Conservation (phyloP, 345 rosid species). For the Brassica napus region DNA sequence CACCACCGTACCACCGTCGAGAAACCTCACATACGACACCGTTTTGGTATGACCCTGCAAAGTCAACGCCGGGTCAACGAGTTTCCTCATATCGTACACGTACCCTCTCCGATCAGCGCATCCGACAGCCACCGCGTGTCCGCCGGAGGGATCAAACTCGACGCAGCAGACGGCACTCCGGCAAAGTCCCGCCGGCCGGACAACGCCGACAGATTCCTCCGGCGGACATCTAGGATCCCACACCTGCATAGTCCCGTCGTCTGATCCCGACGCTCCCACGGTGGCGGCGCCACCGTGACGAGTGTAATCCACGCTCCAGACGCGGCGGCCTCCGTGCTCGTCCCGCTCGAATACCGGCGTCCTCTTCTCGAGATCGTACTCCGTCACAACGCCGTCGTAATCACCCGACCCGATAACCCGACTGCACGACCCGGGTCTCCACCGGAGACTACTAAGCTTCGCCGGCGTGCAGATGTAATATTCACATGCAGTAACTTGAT, state of each 20-base stretch:
- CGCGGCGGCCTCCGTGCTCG: constrained; percentile 89
- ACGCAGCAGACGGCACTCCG: constrained; percentile 67
- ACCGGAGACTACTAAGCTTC: constrained; percentile 77
- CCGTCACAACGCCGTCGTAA: constrained; percentile 89
- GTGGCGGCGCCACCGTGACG: constrained; percentile 30
- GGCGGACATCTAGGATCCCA: constrained; percentile 75
- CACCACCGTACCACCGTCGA: constrained; percentile 47
- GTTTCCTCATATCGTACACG: constrained; percentile 64
- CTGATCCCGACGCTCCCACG: constrained; percentile 84
- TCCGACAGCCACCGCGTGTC: constrained; percentile 59
- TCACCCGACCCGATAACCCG: constrained; percentile 76
- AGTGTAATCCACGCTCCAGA: constrained; percentile 89
- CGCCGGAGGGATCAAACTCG: constrained; percentile 71
- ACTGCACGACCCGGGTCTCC: constrained; percentile 64
- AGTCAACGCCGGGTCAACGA: constrained; percentile 47
- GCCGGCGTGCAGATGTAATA: constrained; percentile 80
- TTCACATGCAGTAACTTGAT: constrained; percentile 58
- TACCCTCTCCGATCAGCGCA: constrained; percentile 77
- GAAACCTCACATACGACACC: constrained; percentile 67
- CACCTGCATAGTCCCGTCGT: constrained; percentile 84
- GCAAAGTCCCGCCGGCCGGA: constrained; percentile 46
- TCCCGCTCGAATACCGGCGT: constrained; percentile 77
- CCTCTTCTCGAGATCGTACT: constrained; percentile 70
- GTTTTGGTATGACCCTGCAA: constrained; percentile 69
- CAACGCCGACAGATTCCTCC: constrained; percentile 49